Evolutionary conservation across 2,329 filamentous ascomycete genomes (phyloP).

Genomic region (Trichoderma harzianum): DNA sequence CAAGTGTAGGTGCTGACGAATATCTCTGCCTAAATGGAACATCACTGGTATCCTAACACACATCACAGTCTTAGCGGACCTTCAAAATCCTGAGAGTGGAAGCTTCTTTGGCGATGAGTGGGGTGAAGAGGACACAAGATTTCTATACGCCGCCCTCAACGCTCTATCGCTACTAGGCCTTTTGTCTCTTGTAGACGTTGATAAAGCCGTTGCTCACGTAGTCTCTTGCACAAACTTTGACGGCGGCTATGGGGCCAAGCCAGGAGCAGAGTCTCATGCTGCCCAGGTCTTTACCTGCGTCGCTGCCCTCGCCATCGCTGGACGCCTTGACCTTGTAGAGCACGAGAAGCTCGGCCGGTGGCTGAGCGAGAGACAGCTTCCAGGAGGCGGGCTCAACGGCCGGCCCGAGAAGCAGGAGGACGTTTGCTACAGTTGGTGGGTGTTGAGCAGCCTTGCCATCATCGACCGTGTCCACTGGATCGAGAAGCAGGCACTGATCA

Average conservation of each 20-base stretch:
- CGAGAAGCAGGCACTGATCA: constrained; percentile 71
- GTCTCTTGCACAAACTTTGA: constrained; percentile 87
- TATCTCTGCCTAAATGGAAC: constrained; percentile 15
- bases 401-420: constrained; percentile 94
- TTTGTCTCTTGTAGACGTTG: constrained; percentile 69
- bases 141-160: constrained; percentile 87
- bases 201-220: constrained; percentile 76
- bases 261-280: constrained; percentile 89
- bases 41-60: constrained; percentile 13
- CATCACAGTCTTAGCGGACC: constrained; percentile 65
- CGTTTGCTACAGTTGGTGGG: constrained; percentile 99
- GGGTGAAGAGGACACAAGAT: constrained; percentile 94
- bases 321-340: constrained; percentile 76
- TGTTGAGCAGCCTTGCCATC: constrained; percentile 86
- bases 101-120: constrained; percentile 93
- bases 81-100: constrained; percentile 78
- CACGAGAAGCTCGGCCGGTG: constrained; percentile 79
- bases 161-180: constrained; percentile 80
- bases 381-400: constrained; percentile 86
- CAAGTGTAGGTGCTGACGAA: constrained; percentile 60
- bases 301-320: constrained; percentile 79
- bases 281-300: constrained; percentile 96
- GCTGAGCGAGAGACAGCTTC: constrained; percentile 89
- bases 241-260: constrained; percentile 85
- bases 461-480: constrained; percentile 90